These are phyloP conservation scores for Suillus hirtellus DNA, from an alignment of 768 basidiomycete genomes.

Conservation along the genomic window DNA sequence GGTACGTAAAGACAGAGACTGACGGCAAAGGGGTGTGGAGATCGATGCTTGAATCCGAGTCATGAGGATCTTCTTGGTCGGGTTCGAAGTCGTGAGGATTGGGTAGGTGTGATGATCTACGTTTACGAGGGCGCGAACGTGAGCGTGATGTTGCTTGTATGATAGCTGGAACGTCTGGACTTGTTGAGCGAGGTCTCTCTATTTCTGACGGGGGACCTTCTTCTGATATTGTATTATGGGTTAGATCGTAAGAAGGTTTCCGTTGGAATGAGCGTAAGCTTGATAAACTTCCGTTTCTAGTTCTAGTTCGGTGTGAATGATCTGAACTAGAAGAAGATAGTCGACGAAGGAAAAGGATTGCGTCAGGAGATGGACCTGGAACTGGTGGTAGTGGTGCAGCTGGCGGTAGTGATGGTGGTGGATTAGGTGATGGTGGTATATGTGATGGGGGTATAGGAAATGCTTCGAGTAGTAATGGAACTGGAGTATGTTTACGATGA, in stretches of 20 bases:
- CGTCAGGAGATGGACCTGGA: slow-evolving; percentile 54
- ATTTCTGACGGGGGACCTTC: slow-evolving; percentile 13
- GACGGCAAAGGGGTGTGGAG: slow-evolving; percentile 70
- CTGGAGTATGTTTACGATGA: slow-evolving; percentile 30
- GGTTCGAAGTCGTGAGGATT: neutral
- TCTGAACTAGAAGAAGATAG: neutral
- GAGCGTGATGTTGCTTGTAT: slow-evolving; percentile 40
- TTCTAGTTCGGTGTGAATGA: neutral
- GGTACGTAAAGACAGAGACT: slow-evolving; percentile 28
- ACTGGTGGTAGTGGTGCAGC: slow-evolving; percentile 61
- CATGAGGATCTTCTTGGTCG: slow-evolving; percentile 34
- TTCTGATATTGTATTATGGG: neutral
- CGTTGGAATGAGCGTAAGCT: neutral
- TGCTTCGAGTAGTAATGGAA: slow-evolving; percentile 38
- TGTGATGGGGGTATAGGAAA: slow-evolving; percentile 39
- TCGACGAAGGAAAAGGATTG: neutral
- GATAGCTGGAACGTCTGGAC: slow-evolving; percentile 43
- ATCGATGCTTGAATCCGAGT: slow-evolving; percentile 67
- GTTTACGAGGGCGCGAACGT: slow-evolving; percentile 22
- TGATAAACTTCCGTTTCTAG: neutral
- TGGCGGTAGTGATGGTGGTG: slow-evolving; percentile 61
- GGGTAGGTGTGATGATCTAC: neutral
- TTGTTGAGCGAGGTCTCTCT: slow-evolving; percentile 24
- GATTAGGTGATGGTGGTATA: slow-evolving; percentile 37
- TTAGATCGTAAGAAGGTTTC: neutral